phyloP scores from a whole-genome alignment of 345 rosid species.

The Crucihimalaya himalaica region DNA sequence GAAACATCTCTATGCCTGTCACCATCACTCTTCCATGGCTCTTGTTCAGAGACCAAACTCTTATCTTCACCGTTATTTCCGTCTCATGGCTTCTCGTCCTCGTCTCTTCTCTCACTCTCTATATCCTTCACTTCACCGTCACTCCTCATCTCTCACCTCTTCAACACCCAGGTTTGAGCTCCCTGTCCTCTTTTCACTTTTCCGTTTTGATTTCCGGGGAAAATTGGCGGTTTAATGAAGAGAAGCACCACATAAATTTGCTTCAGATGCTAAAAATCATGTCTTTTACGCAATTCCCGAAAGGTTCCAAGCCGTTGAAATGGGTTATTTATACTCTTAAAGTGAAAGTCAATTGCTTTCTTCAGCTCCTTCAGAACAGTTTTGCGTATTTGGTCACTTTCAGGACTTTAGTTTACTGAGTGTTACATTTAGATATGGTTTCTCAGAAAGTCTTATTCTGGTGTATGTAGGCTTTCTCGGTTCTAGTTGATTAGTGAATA shows the following conservation, averaged over 20 bases:
- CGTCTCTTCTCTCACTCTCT: conserved; percentile 31
- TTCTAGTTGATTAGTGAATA: not conserved
- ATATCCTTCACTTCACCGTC: conserved; percentile 20
- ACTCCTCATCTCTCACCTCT: conserved; percentile 29
- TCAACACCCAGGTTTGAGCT: conserved; percentile 55
- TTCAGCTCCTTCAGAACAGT: conserved; percentile 4
- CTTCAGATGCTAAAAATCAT: not conserved
- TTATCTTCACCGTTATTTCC: conserved; percentile 35
- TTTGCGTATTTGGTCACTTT: not conserved
- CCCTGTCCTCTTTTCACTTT: not conserved
- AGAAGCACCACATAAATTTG: not conserved
- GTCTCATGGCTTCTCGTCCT: conserved; percentile 37
- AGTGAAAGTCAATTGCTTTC: conserved; percentile 9
- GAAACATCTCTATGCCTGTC: conserved; percentile 22
- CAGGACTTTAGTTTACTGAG: not conserved
- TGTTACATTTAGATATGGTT: not conserved
- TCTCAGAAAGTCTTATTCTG: no score
- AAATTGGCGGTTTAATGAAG: not conserved
- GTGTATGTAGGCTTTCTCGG: no score
- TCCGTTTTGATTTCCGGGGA: not conserved
- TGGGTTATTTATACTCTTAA: not conserved
- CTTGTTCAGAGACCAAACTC: conserved; percentile 33
- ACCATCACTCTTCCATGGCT: conserved; percentile 33
- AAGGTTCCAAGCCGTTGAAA: not conserved
- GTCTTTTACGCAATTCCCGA: not conserved